Evolutionary conservation across 2,329 filamentous ascomycete genomes (phyloP), one percentile per base, ranked within the genome.

Genomic region (Mycosphaerelloides madeirae): DNA sequence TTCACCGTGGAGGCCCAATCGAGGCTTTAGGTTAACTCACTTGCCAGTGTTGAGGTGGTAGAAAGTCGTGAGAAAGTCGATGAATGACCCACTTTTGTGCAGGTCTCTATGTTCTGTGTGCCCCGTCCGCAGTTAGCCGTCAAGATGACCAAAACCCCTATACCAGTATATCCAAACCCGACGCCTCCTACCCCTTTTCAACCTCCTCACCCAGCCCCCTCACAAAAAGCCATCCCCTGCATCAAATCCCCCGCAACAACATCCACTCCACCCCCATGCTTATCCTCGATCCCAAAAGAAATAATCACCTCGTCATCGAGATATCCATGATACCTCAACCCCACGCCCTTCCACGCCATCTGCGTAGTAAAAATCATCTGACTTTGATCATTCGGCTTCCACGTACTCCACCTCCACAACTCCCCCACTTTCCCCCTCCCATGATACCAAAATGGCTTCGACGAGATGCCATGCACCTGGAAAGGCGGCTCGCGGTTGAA

Each of bases 371-470:
- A 46, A 6, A 43, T 31, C 47, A 46, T 46, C 31, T 46, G 32
- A 28, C 34, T 46, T 33, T 44, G 37, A 39, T 40, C 46, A 6
- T 39, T 29, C 35, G 40, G 36, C 12, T 34, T 35, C 22, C 43
- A 39, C 6, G 33, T 28, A 13, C 32, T 35, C 15, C 43, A 37
- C 19, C 37, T 31, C 41, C 41, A 43, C 14, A 38, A 14, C 6
- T 29, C 41, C 11, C 29, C 20, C 5, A 33, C 19, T 29, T 16
- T 36, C 3, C 41, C 41, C 7, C 77, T 65, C 0, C 78, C 78
- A 36, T 72, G 63, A 28, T 79, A 76, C 77, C 77, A 80, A 0
- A 79, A 45, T 1, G 77, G 77, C 50, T 68, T 68, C 9, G 55
- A 54, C 0, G 73, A 74, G 13, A 80, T 65, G 0, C 64, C 74